Base-by-base conservation (phyloP, 352 stramenopile genomes). In the Peronospora farinosa region DNA sequence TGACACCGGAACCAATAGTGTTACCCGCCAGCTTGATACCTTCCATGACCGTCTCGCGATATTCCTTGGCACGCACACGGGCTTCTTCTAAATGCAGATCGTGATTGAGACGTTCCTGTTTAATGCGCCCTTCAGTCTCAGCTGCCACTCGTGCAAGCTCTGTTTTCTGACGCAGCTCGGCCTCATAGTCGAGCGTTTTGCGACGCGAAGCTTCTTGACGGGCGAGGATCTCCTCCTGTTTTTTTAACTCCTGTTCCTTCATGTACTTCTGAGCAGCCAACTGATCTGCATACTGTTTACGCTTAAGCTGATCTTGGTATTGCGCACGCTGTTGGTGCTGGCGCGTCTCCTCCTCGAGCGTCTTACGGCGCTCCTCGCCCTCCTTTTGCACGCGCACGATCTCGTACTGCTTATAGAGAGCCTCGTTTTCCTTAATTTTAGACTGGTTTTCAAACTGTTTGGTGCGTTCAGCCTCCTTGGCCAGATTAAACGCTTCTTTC, bases 291-390 rank as follows among this genome's bases (percentile, higher is more conserved):
- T 98, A 96, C 65, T 97, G 87, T 75, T 99, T 98, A 53, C 96
- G 89, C 81, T 99, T 97, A 42, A 99, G 86, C 67, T 99, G 86
- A 78, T 99, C 96, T 65, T 96, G 85, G 77, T 99, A 99, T 69
- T 98, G 89, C 37, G 89, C 92, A 51, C 93, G 79, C 65, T 96
- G 80, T 73, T 97, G 92, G 69, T 98, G 92, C 74, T 98, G 93
- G 49, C 97, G 91, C 12, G 95, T 98, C 76, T 98, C 92, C 43
- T 96, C 85, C 63, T 98, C 95, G 10, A 98, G 73, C 23, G 95
- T 98, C 77, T 98, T 98, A 46, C 95, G 84, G 47, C 90, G 91
- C 73, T 98, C 93, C 59, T 98, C 94, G 19, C 83, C 95, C 70
- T 98, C 93, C 51, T 96, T 95, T 73, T 97, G 86, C 65, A 98